Conservation (phyloP, 2,329 filamentous ascomycete species). For the Neonectria hederae region DNA sequence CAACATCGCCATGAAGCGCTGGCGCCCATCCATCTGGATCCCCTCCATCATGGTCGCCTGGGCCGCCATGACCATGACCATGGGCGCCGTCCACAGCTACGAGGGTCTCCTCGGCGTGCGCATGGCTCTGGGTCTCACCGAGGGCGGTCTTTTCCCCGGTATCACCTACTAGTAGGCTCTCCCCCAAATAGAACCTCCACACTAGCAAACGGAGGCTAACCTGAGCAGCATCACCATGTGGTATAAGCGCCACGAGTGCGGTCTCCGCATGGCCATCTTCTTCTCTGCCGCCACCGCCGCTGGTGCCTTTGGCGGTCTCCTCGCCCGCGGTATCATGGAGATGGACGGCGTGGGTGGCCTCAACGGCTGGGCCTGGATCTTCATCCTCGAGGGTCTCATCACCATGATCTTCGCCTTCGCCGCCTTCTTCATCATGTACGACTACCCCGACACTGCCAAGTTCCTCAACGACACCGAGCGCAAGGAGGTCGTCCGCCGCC, state of each 20-base stretch:
- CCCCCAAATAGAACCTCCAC: neutral
- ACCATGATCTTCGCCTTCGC: constrained; percentile 59
- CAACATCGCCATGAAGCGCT: constrained; percentile 65
- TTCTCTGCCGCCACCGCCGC: constrained; percentile 66
- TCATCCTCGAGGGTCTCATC: constrained; percentile 71
- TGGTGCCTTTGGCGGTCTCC: constrained; percentile 69
- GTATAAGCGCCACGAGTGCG: constrained; percentile 69
- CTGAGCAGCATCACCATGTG: constrained; percentile 60
- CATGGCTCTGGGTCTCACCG: constrained; percentile 58
- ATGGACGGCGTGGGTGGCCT: constrained; percentile 62
- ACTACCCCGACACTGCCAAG: constrained; percentile 64
- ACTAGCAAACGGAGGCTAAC: neutral
- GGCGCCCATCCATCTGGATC: constrained; percentile 62
- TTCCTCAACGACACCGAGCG: constrained; percentile 59
- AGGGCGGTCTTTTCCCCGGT: constrained; percentile 70
- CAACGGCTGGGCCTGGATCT: constrained; percentile 81
- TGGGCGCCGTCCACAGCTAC: constrained; percentile 63
- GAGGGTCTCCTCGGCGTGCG: constrained; percentile 59
- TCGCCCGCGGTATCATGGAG: constrained; percentile 68
- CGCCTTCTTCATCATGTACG: constrained; percentile 63
- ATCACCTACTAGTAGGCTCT: constrained; percentile 62
- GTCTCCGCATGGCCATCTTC: constrained; percentile 70
- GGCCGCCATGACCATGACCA: constrained; percentile 56
- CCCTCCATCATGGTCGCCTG: constrained; percentile 64
- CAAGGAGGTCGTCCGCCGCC: constrained; percentile 53